Conservation (phyloP, 768 basidiomycete species). For the Hericium rajendrae region DNA sequence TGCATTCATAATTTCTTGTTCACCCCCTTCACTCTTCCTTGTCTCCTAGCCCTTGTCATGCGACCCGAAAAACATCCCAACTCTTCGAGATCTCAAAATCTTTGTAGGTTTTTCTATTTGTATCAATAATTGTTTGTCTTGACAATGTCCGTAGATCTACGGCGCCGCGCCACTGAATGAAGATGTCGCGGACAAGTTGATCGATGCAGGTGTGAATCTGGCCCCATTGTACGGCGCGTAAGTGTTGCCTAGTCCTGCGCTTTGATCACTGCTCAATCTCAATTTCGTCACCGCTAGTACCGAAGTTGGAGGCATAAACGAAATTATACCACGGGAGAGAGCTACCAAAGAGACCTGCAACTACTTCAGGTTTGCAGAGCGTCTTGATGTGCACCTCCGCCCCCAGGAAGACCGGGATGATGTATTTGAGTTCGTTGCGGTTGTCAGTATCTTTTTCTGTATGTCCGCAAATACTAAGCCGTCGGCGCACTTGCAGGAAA, state of each 20-base stretch:
- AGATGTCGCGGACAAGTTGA: conserved; percentile 24
- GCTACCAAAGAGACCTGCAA: conserved; percentile 22
- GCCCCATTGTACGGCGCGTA: conserved; percentile 28
- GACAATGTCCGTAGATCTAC: conserved; percentile 20
- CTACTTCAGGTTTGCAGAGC: conserved; percentile 23
- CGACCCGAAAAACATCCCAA: conserved; percentile 2
- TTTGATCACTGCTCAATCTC: neutral
- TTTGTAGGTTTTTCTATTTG: conserved; percentile 5
- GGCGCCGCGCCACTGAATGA: conserved; percentile 30
- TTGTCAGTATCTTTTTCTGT: conserved; percentile 20
- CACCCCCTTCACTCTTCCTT: neutral
- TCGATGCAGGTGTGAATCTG: conserved; percentile 24
- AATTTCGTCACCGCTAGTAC: conserved; percentile 1
- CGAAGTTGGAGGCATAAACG: conserved; percentile 13
- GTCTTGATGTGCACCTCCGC: conserved; percentile 19
- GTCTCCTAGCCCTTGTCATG: conserved; percentile 14
- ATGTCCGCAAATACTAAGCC: too few species aligned
- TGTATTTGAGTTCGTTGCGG: conserved; percentile 27
- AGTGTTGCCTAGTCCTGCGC: conserved; percentile 3
- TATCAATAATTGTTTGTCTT: neutral
- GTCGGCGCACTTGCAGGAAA: neutral
- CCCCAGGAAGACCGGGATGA: conserved; percentile 23
- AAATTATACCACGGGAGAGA: conserved; percentile 1
- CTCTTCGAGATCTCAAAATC: conserved; percentile 5
- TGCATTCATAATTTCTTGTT: neutral